Base-by-base conservation (phyloP, 371 early-diverging fungal genomes). In the Fennellomyces sp. region DNA sequence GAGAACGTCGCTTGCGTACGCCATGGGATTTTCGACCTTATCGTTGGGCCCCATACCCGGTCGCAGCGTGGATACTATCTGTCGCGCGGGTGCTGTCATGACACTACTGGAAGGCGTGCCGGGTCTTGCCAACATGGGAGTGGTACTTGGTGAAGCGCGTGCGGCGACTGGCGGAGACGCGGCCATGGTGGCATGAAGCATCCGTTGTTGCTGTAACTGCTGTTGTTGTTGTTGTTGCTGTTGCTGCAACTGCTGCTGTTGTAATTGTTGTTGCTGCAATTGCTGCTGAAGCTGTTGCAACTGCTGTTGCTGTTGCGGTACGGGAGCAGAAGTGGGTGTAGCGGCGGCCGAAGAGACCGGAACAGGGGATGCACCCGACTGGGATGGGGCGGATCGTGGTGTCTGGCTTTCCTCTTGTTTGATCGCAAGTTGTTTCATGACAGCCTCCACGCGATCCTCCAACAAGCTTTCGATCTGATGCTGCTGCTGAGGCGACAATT, bases 41-140 rank as follows among this genome's bases (percentile, higher is more conserved):
- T 69, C 68, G 35, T 70, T 70, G 2, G 70, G 60, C 25, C 66
- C 70, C 66, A 76, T 66, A 3, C 76, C 76, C 7, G 78, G 75
- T 13, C 70, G 57, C 23, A 42, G n/a, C 23, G 45, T 42, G 3
- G 45, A 23, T 23, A 23, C 23, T 2, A 23, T 19, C n/a, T n/a
- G 17, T 23, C 21, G 17, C 48, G 42, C 23, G 35, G 60, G 17
- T 58, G 50, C 31, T 19, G 38, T 50, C 23, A 30, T 49, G 42
- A 13, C 21, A 48, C 28, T 27, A 25, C 38, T 61, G 45, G 41
- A 27, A 39, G 30, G 26, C 27, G 61, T 52, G 17, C 52, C 11
- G 13, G 23, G 27, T 33, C 17, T 51, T n/a, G 52, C 11, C 6
- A 35, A 25, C 52, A 31, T 52, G 35, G 52, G 35, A 15, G 52